Percentiles rank a stretch among this genome's conserved stretches.
These are phyloP conservation scores for Aegilops umbellulata DNA, from an alignment of 176 grass and related monocot genomes.

Conservation along the genomic window DNA sequence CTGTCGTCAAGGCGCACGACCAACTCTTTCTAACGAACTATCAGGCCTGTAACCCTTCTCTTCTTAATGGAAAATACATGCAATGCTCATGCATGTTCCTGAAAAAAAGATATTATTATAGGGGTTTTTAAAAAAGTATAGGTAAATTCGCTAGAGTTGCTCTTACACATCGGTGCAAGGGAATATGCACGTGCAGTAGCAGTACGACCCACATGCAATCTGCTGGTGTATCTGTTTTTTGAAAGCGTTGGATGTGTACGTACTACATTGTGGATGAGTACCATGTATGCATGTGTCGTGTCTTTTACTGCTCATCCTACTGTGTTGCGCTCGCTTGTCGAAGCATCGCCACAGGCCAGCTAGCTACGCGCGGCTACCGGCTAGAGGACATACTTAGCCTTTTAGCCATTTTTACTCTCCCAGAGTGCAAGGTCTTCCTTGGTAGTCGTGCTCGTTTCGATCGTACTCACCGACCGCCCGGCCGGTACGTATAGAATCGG, in stretches of 20 bases:
- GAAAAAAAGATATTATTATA: too few relatives aligned
- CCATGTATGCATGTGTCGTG: not conserved
- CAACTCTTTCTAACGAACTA: too few relatives aligned
- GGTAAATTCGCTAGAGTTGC: too few relatives aligned
- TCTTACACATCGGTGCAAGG: too few relatives aligned
- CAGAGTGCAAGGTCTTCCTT: constrained; percentile 20
- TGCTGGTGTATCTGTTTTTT: not conserved
- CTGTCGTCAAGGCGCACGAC: too few relatives aligned
- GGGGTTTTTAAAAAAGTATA: too few relatives aligned
- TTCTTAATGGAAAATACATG: too few relatives aligned
- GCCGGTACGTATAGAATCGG: too few relatives aligned
- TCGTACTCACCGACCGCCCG: not conserved
- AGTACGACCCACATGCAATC: not conserved
- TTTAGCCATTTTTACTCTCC: not conserved
- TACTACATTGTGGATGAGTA: too few relatives aligned
- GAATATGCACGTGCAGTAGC: too few relatives aligned
- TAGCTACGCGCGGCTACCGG: not conserved
- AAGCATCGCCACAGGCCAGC: not conserved
- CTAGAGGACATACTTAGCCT: not conserved
- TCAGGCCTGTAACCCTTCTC: too few relatives aligned
- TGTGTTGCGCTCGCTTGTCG: not conserved
- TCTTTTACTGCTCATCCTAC: not conserved
- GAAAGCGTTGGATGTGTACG: not conserved
- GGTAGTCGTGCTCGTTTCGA: not conserved
- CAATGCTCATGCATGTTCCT: too few relatives aligned